These are phyloP conservation scores for Kwoniella newhampshirensis DNA, from an alignment of 768 basidiomycete genomes.

Conservation along the genomic window DNA sequence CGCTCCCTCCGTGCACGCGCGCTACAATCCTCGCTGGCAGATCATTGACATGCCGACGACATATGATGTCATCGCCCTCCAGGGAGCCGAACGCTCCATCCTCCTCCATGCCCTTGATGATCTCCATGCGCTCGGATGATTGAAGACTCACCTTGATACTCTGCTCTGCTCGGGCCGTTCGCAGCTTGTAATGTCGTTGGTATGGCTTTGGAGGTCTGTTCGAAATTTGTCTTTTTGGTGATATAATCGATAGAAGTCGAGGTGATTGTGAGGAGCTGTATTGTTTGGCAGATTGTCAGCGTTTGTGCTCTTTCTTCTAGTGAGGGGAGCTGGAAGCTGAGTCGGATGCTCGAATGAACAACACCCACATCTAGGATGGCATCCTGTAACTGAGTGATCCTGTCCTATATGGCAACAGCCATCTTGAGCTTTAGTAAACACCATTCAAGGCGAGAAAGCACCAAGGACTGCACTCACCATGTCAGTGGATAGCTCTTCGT, in stretches of 20 bases:
- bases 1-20: no score
- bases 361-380: constrained; percentile 45
- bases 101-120: neutral
- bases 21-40: no score
- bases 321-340: no score
- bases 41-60: no score
- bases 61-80: no score
- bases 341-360: neutral
- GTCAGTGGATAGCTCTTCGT: constrained; percentile 50
- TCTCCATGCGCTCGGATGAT: neutral
- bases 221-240: constrained; percentile 43
- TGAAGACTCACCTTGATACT: constrained; percentile 35
- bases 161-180: constrained; percentile 23
- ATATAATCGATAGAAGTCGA: constrained; percentile 49
- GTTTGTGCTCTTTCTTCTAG: no score
- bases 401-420: constrained; percentile 29
- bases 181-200: constrained; percentile 32
- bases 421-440: neutral
- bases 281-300: no score
- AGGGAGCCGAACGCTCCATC: no score
- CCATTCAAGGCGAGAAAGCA: no score
- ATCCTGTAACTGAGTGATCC: constrained; percentile 51
- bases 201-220: constrained; percentile 33
- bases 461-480: constrained; percentile 48
- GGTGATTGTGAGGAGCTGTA: constrained; percentile 42